Conservation (phyloP, 1,284 basidiomycete genomes). For the Naganishia sp. region DNA sequence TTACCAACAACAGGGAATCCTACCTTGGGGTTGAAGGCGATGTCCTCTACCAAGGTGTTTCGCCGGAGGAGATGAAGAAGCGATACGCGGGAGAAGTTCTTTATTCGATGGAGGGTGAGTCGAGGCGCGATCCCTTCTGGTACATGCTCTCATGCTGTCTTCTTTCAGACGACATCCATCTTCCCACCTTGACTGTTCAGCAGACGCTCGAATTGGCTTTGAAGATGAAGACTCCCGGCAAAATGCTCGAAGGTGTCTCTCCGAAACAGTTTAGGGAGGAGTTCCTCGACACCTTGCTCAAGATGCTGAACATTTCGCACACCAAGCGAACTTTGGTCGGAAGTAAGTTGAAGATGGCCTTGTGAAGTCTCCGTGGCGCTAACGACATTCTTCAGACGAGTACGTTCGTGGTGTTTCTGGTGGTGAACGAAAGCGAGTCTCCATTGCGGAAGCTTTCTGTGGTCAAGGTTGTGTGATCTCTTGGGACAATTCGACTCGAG, state of each 20-base stretch:
- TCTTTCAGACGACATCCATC: constrained; percentile 64
- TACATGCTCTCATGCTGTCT: neutral
- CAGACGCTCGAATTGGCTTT: constrained; percentile 62
- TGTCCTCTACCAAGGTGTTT: constrained; percentile 62
- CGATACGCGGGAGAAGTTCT: constrained; percentile 73
- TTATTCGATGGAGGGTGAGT: constrained; percentile 63
- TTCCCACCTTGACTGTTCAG: constrained; percentile 63
- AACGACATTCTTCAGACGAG: constrained; percentile 43
- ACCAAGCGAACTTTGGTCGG: constrained; percentile 62
- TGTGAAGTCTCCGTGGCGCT: too few relatives aligned
- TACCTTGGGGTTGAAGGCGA: constrained; percentile 58
- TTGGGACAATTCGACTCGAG: constrained; percentile 63
- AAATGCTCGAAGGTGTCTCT: constrained; percentile 58
- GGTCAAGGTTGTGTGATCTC: constrained; percentile 53
- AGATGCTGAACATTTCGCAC: constrained; percentile 64
- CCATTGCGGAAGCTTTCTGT: constrained; percentile 62
- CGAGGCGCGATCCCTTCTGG: constrained; percentile 34
- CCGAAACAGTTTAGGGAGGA: constrained; percentile 58
- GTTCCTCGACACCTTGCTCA: constrained; percentile 59
- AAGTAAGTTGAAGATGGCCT: constrained; percentile 29
- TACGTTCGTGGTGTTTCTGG: constrained; percentile 63
- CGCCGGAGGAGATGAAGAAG: constrained; percentile 57
- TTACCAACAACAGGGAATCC: constrained; percentile 60
- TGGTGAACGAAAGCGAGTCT: constrained; percentile 64
- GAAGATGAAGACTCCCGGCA: constrained; percentile 59